A percentile compares a stretch with the other conserved stretches of the same genome.
Conservation (phyloP, 305 asterid species). For the Fraxinus sp. region DNA sequence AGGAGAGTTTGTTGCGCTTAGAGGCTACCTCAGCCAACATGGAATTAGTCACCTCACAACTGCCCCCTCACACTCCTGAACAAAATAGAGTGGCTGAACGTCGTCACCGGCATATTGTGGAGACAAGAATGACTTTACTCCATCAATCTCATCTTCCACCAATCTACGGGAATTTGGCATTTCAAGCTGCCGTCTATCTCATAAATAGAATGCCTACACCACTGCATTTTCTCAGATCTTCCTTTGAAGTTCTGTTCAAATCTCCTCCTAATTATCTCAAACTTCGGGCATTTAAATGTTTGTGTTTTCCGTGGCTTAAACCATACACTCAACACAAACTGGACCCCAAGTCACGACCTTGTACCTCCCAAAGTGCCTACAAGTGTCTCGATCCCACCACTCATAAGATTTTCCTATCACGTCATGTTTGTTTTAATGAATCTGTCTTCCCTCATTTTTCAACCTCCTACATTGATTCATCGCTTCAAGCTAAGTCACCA, state of each 20-base stretch:
- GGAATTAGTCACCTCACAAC: not conserved
- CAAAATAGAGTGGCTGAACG: not conserved
- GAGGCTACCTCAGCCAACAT: not conserved
- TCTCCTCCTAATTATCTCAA: not conserved
- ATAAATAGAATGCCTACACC: not conserved
- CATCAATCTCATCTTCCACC: not conserved
- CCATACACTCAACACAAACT: not conserved
- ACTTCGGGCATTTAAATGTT: no score
- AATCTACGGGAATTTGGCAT: not conserved
- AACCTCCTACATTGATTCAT: no score
- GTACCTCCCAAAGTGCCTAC: not conserved
- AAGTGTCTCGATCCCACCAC: not conserved
- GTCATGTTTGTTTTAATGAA: not conserved
- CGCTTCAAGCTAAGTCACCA: no score
- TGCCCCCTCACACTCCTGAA: not conserved
- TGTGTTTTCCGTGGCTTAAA: not conserved
- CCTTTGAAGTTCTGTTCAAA: not conserved
- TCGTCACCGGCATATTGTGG: not conserved
- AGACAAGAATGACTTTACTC: not conserved
- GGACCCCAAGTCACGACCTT: not conserved
- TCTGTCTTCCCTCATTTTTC: not conserved
- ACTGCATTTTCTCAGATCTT: no score
- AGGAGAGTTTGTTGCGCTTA: not conserved
- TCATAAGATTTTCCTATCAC: not conserved
- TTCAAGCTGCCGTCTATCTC: not conserved